Evolutionary conservation across 148 eudicot genomes (phyloP).

Genomic region (Diospyros lotus): DNA sequence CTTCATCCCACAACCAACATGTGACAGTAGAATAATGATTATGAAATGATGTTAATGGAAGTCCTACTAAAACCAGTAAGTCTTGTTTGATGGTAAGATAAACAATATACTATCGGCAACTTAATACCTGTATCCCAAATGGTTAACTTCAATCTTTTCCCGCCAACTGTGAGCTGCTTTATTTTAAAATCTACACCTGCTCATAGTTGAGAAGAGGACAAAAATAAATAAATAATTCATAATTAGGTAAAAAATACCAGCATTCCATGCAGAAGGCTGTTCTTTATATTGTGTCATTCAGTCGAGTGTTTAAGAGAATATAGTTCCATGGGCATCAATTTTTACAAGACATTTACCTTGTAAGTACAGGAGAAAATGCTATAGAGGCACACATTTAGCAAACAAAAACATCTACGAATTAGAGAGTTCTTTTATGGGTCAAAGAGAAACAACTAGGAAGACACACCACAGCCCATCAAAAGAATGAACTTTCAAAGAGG

Average conservation of each 20-base stretch:
- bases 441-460: neutral
- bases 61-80: neutral
- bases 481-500: neutral
- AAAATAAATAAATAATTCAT: neutral
- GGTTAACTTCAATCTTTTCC: slow-evolving; percentile 80
- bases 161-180: slow-evolving; percentile 74
- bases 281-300: neutral
- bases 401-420: neutral
- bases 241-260: neutral
- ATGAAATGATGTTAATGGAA: neutral
- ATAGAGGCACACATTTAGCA: neutral
- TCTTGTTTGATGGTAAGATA: neutral
- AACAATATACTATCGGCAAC: neutral
- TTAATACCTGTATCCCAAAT: slow-evolving; percentile 90
- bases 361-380: neutral
- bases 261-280: neutral
- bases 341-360: neutral
- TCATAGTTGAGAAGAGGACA: slow-evolving; percentile 5
- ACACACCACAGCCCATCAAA: neutral
- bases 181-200: slow-evolving; percentile 95
- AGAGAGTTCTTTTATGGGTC: neutral
- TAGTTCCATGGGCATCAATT: neutral
- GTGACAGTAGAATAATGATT: neutral
- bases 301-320: neutral
- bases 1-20: no score